Base-by-base conservation (phyloP, 345 rosid species). In the Arabidopsis arenosa region DNA sequence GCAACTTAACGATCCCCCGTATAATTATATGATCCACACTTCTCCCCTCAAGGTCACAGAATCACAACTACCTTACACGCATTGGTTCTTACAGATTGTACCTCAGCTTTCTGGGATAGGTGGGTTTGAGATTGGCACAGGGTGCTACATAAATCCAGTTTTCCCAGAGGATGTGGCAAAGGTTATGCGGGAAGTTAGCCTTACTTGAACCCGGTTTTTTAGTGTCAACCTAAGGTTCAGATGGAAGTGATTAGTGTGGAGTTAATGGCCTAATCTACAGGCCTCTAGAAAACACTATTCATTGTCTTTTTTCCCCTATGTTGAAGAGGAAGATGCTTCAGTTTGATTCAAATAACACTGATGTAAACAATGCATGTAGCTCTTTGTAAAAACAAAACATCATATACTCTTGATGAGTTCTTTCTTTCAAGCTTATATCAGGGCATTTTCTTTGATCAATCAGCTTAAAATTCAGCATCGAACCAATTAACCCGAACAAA, bases 131-230 rank as follows among this genome's bases (percentile, higher is more conserved):
- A 83, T 90, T 1, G 93, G 90, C 48, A 54, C 86, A 0, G 96
- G 97, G 17, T 95, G 99, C 75, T 89, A 84, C 81, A 90, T 95
- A 39, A 95, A 95, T 74, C 94, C 94, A 28, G 90, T 92, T 79
- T 92, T 89, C 63, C 90, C 97, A 0, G 93, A 92, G 84, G 99
- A 86, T 74, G 98, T 93, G 21, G 90, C 94, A 5, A 80, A 90
- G 75, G 81, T 95, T 70, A 45, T 90, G 71, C 81, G 87, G 70
- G 94, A 89, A 79, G 88, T 90, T 70, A 73, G 75, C 58, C 73
- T 85, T 15, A 30, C 83, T 37, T 78, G 57, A 71, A 64, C n/a
- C 53, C 17, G 32, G 30, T 71, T 63, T 49, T 54, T 35, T 6
- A 48, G 40, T 33, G 7, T 35, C 37, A 35, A 35, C 37, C 37